A percentile compares a stretch with the other conserved stretches of the same genome.
phyloP scores from a whole-genome alignment of 441 rosid species.

The Gossypium gossypioides region DNA sequence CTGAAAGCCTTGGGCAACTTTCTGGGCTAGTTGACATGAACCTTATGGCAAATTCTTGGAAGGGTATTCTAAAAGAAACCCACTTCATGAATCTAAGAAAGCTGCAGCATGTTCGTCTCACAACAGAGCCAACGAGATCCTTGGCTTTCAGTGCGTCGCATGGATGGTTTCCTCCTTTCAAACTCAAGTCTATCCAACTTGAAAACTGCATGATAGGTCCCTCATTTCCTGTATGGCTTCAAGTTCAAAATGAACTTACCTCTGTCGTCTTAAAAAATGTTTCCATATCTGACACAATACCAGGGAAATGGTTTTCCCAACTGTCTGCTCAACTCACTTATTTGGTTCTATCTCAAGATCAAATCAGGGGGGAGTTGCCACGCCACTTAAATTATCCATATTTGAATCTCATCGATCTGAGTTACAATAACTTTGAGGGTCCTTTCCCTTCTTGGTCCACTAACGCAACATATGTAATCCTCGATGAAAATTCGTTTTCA shows the following conservation, averaged over 20 bases:
- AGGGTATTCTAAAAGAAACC: slow-evolving; percentile 28
- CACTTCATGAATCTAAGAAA: slow-evolving; percentile 28
- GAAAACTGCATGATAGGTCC: slow-evolving; percentile 32
- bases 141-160: slow-evolving; percentile 19
- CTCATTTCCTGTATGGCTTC: slow-evolving; percentile 37
- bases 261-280: slow-evolving; percentile 21
- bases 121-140: slow-evolving; percentile 19
- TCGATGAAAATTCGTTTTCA: slow-evolving; percentile 43
- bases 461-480: slow-evolving; percentile 35
- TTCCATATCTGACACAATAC: slow-evolving; percentile 31
- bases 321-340: slow-evolving; percentile 24
- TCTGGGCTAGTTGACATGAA: slow-evolving; percentile 22
- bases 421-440: slow-evolving; percentile 32
- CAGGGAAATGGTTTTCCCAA: slow-evolving; percentile 30
- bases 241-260: slow-evolving; percentile 28
- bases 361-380: slow-evolving; percentile 33
- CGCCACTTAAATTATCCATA: slow-evolving; percentile 19
- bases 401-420: slow-evolving; percentile 24
- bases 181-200: slow-evolving; percentile 26
- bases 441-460: slow-evolving; percentile 37
- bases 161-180: slow-evolving; percentile 35
- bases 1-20: slow-evolving; percentile 33
- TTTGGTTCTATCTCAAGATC: slow-evolving; percentile 32
- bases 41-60: slow-evolving; percentile 29
- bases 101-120: slow-evolving; percentile 19